Evolutionary conservation across 1,284 basidiomycete genomes (phyloP).

Genomic region (Vanrija sp.): DNA sequence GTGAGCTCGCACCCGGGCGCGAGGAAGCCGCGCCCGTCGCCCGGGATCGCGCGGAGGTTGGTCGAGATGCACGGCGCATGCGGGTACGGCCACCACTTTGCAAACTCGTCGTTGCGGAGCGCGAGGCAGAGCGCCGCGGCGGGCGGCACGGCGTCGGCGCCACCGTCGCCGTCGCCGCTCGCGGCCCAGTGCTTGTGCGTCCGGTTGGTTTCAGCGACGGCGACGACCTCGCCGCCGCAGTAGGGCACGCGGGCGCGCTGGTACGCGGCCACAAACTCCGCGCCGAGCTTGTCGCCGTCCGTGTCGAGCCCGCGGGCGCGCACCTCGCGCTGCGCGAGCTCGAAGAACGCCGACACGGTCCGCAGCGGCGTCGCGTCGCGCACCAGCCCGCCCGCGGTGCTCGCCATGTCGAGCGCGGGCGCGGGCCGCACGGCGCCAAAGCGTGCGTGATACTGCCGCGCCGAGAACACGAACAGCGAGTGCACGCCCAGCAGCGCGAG

Average conservation of each 20-base stretch:
- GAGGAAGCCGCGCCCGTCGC: conserved; percentile 14
- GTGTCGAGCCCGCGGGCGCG: conserved; percentile 29
- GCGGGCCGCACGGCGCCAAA: background rate
- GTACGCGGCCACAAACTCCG: conserved; percentile 28
- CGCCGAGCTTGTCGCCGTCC: conserved; percentile 32
- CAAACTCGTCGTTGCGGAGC: conserved; percentile 24
- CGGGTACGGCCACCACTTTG: conserved; percentile 43
- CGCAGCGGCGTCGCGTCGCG: conserved; percentile 35
- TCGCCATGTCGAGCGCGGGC: background rate
- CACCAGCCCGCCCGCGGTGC: conserved; percentile 28
- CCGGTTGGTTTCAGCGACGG: background rate
- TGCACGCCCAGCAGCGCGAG: background rate
- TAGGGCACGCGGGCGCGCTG: conserved; percentile 19
- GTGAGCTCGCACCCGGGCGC: conserved; percentile 28
- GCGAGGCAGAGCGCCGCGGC: conserved; percentile 21
- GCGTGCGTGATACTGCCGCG: background rate
- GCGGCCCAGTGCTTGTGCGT: background rate
- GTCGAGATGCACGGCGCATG: conserved; percentile 35
- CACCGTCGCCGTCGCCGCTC: too few relatives aligned
- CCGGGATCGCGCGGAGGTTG: conserved; percentile 22
- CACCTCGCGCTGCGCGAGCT: conserved; percentile 39
- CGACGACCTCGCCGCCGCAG: conserved; percentile 8
- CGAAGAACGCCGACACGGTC: conserved; percentile 32
- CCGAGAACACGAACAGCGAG: background rate
- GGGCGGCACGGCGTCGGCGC: conserved; percentile 1